Percentiles rank a stretch among this genome's conserved stretches.
These are phyloP conservation scores for Limnanthes douglasii DNA, from an alignment of 345 rosid species.

Conservation along the genomic window DNA sequence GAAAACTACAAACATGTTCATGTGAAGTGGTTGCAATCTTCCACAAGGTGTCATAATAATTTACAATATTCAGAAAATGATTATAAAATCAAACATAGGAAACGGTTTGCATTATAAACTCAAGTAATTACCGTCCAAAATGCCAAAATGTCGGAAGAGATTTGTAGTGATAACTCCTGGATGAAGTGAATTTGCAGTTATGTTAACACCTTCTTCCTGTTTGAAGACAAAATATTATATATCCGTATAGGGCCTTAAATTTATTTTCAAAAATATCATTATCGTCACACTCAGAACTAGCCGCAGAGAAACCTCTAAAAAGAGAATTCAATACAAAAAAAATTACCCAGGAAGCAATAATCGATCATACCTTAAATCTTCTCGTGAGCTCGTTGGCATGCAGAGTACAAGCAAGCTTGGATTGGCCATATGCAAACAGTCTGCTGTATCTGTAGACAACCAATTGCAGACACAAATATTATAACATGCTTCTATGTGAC, in stretches of 20 bases:
- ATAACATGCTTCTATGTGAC: no score
- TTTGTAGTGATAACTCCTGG: constrained; percentile 34
- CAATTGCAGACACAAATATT: constrained; percentile 1
- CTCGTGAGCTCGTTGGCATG: constrained; percentile 47
- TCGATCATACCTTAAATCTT: constrained; percentile 37
- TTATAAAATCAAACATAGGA: neutral
- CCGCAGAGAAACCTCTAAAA: no score
- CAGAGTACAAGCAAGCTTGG: constrained; percentile 57
- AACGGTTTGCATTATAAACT: no score
- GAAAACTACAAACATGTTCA: no score
- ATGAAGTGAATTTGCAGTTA: constrained; percentile 44
- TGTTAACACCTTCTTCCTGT: constrained; percentile 34
- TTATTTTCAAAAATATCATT: neutral
- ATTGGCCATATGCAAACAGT: constrained; percentile 27
- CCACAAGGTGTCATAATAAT: no score
- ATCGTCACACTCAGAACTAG: neutral
- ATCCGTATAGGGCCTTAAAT: no score
- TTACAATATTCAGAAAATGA: constrained; percentile 1
- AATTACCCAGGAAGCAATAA: constrained; percentile 4
- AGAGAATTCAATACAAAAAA: no score
- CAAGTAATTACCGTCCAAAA: constrained; percentile 13
- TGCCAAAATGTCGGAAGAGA: constrained; percentile 20
- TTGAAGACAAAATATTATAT: neutral
- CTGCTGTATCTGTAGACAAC: constrained; percentile 21
- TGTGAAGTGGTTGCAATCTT: no score